Conservation (phyloP, 2,329 filamentous ascomycete species). For the Aspergillus ustus region DNA sequence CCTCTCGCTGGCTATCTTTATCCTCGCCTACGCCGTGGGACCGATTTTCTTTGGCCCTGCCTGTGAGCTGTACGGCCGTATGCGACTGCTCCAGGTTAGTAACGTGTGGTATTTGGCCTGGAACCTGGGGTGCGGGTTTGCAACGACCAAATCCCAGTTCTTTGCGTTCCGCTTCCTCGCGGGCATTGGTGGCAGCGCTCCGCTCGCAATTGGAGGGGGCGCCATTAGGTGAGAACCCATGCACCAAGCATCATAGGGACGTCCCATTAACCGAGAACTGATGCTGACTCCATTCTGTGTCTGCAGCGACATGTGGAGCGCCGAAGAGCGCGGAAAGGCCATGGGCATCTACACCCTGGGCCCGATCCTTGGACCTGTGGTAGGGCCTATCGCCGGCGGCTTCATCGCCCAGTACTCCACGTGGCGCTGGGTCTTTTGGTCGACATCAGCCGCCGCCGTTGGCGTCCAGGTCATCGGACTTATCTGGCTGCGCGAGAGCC, state of each 20-base stretch:
- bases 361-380: conserved; percentile 66
- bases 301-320: conserved; percentile 61
- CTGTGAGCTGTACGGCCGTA: conserved; percentile 23
- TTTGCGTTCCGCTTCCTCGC: conserved; percentile 62
- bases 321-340: conserved; percentile 66
- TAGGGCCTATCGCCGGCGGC: conserved; percentile 68
- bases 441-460: conserved; percentile 65
- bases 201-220: conserved; percentile 31
- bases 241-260: neutral
- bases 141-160: conserved; percentile 37
- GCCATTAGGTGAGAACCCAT: conserved; percentile 48
- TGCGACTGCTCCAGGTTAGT: conserved; percentile 18
- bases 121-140: conserved; percentile 36
- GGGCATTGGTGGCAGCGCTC: conserved; percentile 60
- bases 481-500: conserved; percentile 67
- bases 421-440: conserved; percentile 76
- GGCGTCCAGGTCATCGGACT: conserved; percentile 64
- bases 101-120: conserved; percentile 24
- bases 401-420: conserved; percentile 66
- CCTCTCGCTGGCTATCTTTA: conserved; percentile 59
- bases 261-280: no score
- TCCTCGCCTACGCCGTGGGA: conserved; percentile 55
- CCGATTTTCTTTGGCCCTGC: conserved; percentile 23
- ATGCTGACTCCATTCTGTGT: conserved; percentile 27
- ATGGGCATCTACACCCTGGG: conserved; percentile 66